Percentiles rank a stretch among this genome's conserved stretches.
Conservation (phyloP, 1,284 basidiomycete genomes). For the Ganoderma sinense region DNA sequence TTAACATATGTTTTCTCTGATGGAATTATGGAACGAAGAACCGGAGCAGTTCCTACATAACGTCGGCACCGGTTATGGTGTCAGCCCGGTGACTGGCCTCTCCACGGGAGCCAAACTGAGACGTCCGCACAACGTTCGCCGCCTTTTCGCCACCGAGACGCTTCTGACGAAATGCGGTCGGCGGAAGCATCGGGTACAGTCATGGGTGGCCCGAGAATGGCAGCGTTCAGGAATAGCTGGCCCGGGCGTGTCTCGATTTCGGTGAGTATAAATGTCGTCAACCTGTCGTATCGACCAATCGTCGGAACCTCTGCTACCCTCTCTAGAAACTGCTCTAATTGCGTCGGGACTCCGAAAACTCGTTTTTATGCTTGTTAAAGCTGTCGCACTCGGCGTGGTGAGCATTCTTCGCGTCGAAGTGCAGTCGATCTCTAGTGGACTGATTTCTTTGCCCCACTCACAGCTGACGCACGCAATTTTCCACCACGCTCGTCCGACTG, state of each 20-base stretch:
- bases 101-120: not conserved
- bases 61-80: not conserved
- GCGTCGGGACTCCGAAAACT: not conserved
- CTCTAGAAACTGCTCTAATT: not conserved
- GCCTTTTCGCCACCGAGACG: not conserved
- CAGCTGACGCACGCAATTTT: not conserved
- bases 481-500: not conserved
- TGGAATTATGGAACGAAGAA: not conserved
- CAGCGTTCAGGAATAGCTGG: not conserved
- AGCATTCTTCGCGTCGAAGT: not conserved
- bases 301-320: too few species aligned
- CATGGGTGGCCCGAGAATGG: not conserved
- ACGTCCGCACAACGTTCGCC: not conserved
- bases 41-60: not conserved
- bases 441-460: not conserved
- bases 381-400: not conserved
- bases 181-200: not conserved
- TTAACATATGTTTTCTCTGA: too few species aligned
- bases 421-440: not conserved
- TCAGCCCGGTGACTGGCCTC: not conserved
- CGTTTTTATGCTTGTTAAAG: not conserved
- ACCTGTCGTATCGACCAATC: not conserved
- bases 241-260: not conserved
- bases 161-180: not conserved
- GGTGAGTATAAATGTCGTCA: not conserved